A percentile compares a stretch with the other conserved stretches of the same genome.
These are phyloP conservation scores for Penicillium egyptiacum DNA, from an alignment of 495 filamentous ascomycete species.

Conservation along the genomic window DNA sequence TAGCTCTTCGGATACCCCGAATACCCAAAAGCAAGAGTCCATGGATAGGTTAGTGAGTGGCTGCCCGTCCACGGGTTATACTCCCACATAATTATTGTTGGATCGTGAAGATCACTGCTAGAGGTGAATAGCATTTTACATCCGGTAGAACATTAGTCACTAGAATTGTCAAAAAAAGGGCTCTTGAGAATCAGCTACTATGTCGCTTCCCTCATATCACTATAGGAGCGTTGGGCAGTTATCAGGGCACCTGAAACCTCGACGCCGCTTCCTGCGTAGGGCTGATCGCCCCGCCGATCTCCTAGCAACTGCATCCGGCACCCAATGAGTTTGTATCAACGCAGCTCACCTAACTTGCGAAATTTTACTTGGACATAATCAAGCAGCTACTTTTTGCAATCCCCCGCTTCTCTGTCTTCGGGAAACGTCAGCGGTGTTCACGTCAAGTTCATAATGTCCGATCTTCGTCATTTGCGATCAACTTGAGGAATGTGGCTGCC, in stretches of 20 bases:
- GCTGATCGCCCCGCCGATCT: neutral
- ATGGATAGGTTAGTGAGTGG: neutral
- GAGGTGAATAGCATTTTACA: neutral
- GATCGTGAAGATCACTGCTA: neutral
- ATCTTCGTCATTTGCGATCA: conserved; percentile 5
- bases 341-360: neutral
- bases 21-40: neutral
- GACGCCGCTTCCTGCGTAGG: neutral
- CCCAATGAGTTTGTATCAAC: neutral
- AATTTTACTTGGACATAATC: neutral
- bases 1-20: neutral
- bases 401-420: neutral
- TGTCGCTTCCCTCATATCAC: neutral
- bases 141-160: neutral
- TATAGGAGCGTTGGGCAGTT: neutral
- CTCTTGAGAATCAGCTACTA: neutral
- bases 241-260: neutral
- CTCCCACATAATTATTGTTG: neutral
- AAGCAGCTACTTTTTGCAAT: neutral
- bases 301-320: conserved; percentile 9
- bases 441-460: conserved; percentile 4
- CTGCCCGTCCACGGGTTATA: too few species aligned
- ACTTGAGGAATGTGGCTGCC: neutral
- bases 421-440: conserved; percentile 9
- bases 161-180: neutral